phyloP scores from a whole-genome alignment of 1,284 basidiomycete genomes.

The Tilletia horrida region DNA sequence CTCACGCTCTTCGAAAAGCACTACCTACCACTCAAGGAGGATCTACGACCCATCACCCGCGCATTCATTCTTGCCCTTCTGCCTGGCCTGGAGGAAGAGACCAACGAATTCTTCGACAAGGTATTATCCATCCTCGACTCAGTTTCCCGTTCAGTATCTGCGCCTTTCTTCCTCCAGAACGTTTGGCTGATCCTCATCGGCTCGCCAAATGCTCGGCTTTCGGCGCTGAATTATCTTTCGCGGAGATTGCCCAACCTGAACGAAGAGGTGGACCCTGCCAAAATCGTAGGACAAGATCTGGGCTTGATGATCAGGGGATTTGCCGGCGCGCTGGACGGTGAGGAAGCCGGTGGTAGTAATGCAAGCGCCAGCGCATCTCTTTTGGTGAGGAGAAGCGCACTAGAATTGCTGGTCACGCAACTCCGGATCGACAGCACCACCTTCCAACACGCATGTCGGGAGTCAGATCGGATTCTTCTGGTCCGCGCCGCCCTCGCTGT shows the following conservation, averaged over 20 bases:
- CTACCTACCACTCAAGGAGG: slow-evolving; percentile 78
- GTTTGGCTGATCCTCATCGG: slow-evolving; percentile 91
- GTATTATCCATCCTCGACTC: slow-evolving; percentile 77
- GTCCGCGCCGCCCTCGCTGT: slow-evolving; percentile 42
- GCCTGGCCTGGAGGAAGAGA: slow-evolving; percentile 59
- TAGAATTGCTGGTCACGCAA: slow-evolving; percentile 47
- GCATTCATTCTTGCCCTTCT: slow-evolving; percentile 88
- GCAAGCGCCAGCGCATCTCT: slow-evolving; percentile 49
- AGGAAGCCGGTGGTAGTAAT: slow-evolving; percentile 76
- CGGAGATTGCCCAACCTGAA: slow-evolving; percentile 65
- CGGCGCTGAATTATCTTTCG: slow-evolving; percentile 80
- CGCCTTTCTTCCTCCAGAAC: slow-evolving; percentile 88
- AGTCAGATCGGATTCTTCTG: slow-evolving; percentile 39
- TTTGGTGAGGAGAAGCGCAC: slow-evolving; percentile 57
- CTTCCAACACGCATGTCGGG: slow-evolving; percentile 26
- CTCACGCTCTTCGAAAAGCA: slow-evolving; percentile 43
- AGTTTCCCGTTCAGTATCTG: slow-evolving; percentile 67
- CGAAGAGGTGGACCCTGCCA: slow-evolving; percentile 26
- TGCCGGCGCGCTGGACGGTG: slow-evolving; percentile 68
- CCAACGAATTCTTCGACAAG: slow-evolving; percentile 90
- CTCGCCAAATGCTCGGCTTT: slow-evolving; percentile 77
- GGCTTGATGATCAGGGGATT: slow-evolving; percentile 91
- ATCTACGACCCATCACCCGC: slow-evolving; percentile 83
- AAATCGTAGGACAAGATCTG: slow-evolving; percentile 66
- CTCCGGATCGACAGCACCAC: slow-evolving; percentile 35